Conservation (phyloP, 2,329 filamentous ascomycete genomes). For the Grosmannia huntii region DNA sequence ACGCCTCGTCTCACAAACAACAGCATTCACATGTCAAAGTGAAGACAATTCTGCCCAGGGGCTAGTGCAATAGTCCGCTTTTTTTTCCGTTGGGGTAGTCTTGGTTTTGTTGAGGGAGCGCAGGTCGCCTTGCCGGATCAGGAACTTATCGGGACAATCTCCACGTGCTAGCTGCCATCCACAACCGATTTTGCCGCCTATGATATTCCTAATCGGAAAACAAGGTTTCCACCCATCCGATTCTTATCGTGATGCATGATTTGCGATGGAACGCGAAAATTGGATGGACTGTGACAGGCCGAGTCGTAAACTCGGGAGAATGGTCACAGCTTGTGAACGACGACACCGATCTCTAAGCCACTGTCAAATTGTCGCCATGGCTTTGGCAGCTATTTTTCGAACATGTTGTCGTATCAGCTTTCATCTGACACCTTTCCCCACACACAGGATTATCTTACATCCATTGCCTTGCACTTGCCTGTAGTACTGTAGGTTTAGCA, state of each 20-base stretch:
- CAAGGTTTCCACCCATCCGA: neutral
- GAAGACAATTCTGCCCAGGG: neutral
- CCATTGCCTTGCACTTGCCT: too few species aligned
- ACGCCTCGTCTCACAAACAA: neutral
- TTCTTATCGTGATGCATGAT: neutral
- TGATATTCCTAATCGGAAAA: neutral
- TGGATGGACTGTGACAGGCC: neutral
- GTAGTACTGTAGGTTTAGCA: too few species aligned
- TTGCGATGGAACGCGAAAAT: neutral
- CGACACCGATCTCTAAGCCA: neutral
- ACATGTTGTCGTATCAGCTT: too few species aligned
- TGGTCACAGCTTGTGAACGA: neutral
- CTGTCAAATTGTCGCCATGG: too few species aligned
- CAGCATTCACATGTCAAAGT: slow-evolving; percentile 1
- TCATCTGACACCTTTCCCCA: too few species aligned
- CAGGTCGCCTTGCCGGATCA: neutral
- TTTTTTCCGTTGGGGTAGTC: slow-evolving; percentile 13
- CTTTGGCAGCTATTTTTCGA: too few species aligned
- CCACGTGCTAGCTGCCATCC: neutral
- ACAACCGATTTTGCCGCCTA: neutral
- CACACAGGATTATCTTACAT: too few species aligned
- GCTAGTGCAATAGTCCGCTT: slow-evolving; percentile 3
- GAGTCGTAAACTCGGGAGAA: neutral
- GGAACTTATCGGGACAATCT: neutral
- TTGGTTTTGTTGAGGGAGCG: slow-evolving; percentile 10